These are phyloP conservation scores for Russula sp. DNA, from an alignment of 768 basidiomycete genomes.

Conservation along the genomic window DNA sequence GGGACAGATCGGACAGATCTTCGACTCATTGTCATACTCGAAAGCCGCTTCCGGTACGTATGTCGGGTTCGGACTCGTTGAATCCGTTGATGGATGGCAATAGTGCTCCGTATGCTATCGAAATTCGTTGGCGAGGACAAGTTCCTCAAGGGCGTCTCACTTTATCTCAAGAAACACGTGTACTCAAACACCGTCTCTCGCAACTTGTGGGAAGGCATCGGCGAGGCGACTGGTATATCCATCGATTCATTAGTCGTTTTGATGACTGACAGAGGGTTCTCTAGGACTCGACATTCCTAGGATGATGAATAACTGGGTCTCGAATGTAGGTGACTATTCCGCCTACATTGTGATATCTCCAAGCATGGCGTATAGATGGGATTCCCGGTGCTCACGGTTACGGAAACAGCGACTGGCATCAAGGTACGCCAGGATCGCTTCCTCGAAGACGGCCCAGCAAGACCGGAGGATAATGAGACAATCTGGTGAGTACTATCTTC, in stretches of 20 bases:
- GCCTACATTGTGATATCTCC: not conserved
- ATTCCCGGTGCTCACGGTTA: conserved; percentile 86
- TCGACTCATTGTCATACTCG: conserved; percentile 82
- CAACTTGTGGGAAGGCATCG: conserved; percentile 86
- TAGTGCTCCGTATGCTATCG: conserved; percentile 88
- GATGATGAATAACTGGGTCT: conserved; percentile 91
- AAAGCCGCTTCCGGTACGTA: conserved; percentile 69
- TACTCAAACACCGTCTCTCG: conserved; percentile 81
- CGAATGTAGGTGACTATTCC: conserved; percentile 43
- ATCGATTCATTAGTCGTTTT: not conserved
- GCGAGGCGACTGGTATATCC: conserved; percentile 53
- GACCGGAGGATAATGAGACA: conserved; percentile 80
- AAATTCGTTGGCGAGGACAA: conserved; percentile 82
- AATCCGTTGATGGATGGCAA: not conserved
- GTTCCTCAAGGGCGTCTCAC: conserved; percentile 83
- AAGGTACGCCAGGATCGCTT: conserved; percentile 87
- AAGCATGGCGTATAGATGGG: conserved; percentile 44
- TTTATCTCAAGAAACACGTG: conserved; percentile 85
- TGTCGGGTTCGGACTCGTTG: not conserved
- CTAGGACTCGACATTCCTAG: conserved; percentile 60
- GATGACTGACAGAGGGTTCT: not conserved
- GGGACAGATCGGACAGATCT: conserved; percentile 72
- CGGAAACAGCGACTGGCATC: conserved; percentile 66
- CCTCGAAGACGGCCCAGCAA: conserved; percentile 75
- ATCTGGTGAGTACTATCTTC: conserved; percentile 52